A percentile compares a stretch with the other conserved stretches of the same genome.
Conservation (phyloP, 371 early-diverging fungal genomes). For the Saksenaea oblongispora region DNA sequence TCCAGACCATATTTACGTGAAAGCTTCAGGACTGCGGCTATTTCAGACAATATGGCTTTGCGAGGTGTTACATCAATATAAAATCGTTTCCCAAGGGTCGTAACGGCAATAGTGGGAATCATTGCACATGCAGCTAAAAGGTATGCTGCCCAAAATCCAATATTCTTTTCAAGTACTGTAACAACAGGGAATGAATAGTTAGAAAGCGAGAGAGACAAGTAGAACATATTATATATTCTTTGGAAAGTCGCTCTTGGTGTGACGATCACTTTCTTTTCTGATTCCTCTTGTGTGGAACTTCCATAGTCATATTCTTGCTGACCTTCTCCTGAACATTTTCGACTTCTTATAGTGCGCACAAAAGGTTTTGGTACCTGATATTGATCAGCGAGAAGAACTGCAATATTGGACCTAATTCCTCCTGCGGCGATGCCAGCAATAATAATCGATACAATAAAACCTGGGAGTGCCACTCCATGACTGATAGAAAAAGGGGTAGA, state of each 20-base stretch:
- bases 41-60: conserved; percentile 43
- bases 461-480: too few relatives aligned
- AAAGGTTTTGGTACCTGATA: background rate
- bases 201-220: conserved; percentile 55
- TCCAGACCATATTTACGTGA: conserved; percentile 36
- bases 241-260: conserved; percentile 14
- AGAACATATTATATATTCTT: conserved; percentile 8
- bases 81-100: conserved; percentile 54
- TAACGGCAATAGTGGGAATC: conserved; percentile 59
- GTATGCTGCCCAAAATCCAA: conserved; percentile 64
- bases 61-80: conserved; percentile 59
- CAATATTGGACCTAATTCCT: conserved; percentile 21
- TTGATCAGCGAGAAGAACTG: conserved; percentile 9
- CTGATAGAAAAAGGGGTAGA: too few relatives aligned
- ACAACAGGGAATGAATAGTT: conserved; percentile 57
- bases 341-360: background rate
- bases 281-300: background rate
- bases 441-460: conserved; percentile 53
- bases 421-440: conserved; percentile 50
- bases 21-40: conserved; percentile 16
- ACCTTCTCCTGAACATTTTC: background rate
- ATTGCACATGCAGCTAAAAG: conserved; percentile 56
- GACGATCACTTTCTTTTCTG: conserved; percentile 10
- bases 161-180: conserved; percentile 49
- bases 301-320: background rate